Evolutionary conservation across 768 basidiomycete species (phyloP).

Genomic region (Phylloporus sp.): DNA sequence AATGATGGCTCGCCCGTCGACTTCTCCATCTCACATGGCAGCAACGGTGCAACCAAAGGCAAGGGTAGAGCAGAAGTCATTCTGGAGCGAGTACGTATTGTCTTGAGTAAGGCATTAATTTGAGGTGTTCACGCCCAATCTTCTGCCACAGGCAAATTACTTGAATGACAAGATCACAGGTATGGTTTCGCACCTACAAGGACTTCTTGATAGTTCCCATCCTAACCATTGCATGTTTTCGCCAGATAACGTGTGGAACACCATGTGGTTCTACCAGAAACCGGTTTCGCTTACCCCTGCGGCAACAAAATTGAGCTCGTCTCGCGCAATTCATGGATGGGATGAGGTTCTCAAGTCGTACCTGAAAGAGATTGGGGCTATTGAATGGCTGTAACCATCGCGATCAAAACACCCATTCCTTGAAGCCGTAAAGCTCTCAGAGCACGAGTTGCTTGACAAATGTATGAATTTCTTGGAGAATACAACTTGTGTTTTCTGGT

Average conservation of each 20-base stretch:
- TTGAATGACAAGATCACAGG: neutral
- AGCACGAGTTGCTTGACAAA: neutral
- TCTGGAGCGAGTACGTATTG: no score
- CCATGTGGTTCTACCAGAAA: conserved; percentile 5
- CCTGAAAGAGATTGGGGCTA: neutral
- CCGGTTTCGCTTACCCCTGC: neutral
- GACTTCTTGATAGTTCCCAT: neutral
- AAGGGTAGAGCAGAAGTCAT: no score
- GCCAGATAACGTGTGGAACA: conserved; percentile 10
- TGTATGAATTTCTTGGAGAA: neutral
- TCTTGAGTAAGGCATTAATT: no score
- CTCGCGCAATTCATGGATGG: neutral
- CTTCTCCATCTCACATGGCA: no score
- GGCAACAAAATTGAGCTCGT: neutral
- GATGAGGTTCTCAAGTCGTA: neutral
- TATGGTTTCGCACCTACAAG: neutral
- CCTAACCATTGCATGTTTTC: neutral
- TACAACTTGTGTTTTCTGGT: neutral
- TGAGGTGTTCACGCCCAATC: no score
- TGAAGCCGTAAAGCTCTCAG: neutral
- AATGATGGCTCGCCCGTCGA: no score
- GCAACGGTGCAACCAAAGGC: no score
- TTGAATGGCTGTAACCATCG: neutral
- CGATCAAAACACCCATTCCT: neutral
- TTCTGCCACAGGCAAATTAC: neutral